These are phyloP conservation scores for Hyphopichia pseudoburtonii DNA, from an alignment of 1,139 yeast genomes.

Conservation along the genomic window DNA sequence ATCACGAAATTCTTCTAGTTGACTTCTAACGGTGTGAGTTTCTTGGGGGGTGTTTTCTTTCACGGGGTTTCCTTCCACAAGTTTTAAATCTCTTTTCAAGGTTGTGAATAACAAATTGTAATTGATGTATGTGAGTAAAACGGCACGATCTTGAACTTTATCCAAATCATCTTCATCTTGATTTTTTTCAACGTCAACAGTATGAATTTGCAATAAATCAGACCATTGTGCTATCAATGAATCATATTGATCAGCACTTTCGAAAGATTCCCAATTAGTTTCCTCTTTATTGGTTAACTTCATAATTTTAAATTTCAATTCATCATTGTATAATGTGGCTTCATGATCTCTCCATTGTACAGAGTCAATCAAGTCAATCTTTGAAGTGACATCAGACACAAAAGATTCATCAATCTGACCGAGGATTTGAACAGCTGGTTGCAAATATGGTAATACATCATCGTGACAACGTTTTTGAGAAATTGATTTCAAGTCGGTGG, in stretches of 20 bases:
- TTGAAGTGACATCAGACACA: slow-evolving; percentile 34
- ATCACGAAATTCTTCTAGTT: slow-evolving; percentile 43
- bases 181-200: slow-evolving; percentile 44
- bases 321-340: slow-evolving; percentile 72
- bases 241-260: slow-evolving; percentile 31
- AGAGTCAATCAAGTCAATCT: slow-evolving; percentile 28
- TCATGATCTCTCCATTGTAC: slow-evolving; percentile 73
- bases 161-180: slow-evolving; percentile 49
- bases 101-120: slow-evolving; percentile 67
- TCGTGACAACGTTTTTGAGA: slow-evolving; percentile 46
- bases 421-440: slow-evolving; percentile 38
- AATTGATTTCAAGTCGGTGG: slow-evolving; percentile 46
- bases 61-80: slow-evolving; percentile 40
- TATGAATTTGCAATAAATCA: slow-evolving; percentile 46
- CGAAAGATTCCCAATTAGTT: slow-evolving; percentile 17
- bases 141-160: slow-evolving; percentile 70
- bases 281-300: slow-evolving; percentile 36
- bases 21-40: slow-evolving; percentile 16
- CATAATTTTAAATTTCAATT: slow-evolving; percentile 62
- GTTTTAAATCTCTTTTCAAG: slow-evolving; percentile 69
- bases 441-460: slow-evolving; percentile 33
- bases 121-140: slow-evolving; percentile 70
- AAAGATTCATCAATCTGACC: slow-evolving; percentile 39
- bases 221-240: slow-evolving; percentile 36
- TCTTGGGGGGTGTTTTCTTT: slow-evolving; percentile 12